Evolutionary conservation across 2,329 filamentous ascomycete species (phyloP).

Genomic region (Alternaria sp.): DNA sequence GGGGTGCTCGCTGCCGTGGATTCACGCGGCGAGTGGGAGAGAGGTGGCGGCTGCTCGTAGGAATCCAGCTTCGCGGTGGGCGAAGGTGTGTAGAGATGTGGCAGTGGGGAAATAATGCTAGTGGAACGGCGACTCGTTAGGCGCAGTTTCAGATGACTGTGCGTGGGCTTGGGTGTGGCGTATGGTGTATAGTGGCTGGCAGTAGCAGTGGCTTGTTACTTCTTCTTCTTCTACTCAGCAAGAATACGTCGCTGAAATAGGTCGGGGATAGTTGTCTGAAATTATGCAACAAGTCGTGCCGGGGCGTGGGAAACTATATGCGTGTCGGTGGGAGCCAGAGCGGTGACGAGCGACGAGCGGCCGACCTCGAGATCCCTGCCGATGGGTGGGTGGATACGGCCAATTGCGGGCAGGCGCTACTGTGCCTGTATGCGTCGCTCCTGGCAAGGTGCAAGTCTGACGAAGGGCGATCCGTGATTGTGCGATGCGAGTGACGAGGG

Average conservation of each 20-base stretch:
- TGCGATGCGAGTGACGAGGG: conserved; percentile 6
- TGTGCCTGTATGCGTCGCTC: conserved; percentile 31
- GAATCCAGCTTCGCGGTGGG: conserved; percentile 63
- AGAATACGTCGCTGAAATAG: not conserved
- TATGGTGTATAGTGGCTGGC: too few species aligned
- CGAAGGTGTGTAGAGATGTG: conserved; percentile 14
- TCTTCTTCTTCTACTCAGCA: not conserved
- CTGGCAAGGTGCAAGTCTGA: conserved; percentile 39
- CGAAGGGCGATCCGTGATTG: conserved; percentile 22
- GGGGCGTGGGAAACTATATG: conserved; percentile 37
- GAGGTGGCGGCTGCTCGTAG: conserved; percentile 61
- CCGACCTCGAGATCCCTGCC: conserved; percentile 29
- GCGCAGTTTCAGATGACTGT: conserved; percentile 20
- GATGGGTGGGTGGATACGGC: conserved; percentile 27
- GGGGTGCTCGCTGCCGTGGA: conserved; percentile 64
- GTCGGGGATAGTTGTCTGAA: conserved; percentile 1
- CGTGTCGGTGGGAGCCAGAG: conserved; percentile 19
- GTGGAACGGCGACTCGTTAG: conserved; percentile 20
- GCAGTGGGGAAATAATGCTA: conserved; percentile 9
- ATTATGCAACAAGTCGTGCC: conserved; percentile 18
- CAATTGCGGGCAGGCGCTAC: conserved; percentile 36
- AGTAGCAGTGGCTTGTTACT: not conserved
- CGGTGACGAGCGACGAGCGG: conserved; percentile 37
- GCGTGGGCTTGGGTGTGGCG: not conserved
- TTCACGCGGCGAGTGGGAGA: conserved; percentile 62